Evolutionary conservation across 225 moss, liverwort and hornwort species (phyloP).

Genomic region (Anthoceros angustus): DNA sequence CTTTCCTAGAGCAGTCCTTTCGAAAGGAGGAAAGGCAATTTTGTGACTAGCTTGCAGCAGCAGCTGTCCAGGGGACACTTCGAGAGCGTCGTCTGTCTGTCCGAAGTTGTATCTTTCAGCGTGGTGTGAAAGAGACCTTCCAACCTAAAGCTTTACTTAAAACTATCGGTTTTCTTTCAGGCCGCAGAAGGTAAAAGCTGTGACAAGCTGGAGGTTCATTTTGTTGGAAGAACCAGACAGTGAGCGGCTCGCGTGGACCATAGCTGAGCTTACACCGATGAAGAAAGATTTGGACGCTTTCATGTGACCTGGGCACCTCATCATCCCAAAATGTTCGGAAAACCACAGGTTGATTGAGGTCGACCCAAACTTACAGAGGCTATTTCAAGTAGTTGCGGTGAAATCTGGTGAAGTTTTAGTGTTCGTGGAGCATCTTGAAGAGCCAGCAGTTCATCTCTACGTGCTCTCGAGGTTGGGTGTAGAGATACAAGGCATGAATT

Average conservation of each 20-base stretch:
- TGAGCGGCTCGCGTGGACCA: no score
- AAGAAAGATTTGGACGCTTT: constrained; percentile 6
- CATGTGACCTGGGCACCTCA: not conserved
- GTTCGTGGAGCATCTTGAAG: constrained; percentile 6
- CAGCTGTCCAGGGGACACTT: no score
- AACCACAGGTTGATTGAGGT: constrained; percentile 17
- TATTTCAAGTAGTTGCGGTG: constrained; percentile 14
- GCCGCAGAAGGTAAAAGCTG: not conserved
- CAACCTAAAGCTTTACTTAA: no score
- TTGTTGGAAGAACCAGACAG: constrained; percentile 11
- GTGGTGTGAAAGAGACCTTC: no score
- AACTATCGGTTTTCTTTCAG: not conserved
- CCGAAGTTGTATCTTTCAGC: no score
- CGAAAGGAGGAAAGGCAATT: no score
- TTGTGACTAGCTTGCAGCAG: no score
- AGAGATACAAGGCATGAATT: not conserved
- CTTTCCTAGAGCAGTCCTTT: no score
- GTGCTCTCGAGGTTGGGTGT: constrained; percentile 17
- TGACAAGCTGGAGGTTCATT: not conserved
- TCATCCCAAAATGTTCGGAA: constrained; percentile 11
- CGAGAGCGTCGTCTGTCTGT: no score
- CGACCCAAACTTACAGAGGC: constrained; percentile 11
- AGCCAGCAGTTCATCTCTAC: constrained; percentile 10
- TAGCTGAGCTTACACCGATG: no score
- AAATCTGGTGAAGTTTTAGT: constrained; percentile 20